Conservation (phyloP, 169 alveolate genomes). For the Cardiosporidium cionae region DNA sequence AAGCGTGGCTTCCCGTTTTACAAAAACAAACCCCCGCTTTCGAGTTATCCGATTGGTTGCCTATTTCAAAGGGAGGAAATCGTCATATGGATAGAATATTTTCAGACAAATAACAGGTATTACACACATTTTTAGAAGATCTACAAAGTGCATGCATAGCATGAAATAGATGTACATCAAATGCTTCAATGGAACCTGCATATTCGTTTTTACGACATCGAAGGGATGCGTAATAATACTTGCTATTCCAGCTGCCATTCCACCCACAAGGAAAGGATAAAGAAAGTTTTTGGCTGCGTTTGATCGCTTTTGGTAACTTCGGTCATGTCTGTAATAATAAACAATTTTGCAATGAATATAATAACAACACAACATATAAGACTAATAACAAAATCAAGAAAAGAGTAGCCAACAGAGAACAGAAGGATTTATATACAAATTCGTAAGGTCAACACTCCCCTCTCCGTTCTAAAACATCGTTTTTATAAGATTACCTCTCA, state of each 20-base stretch:
- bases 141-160: too few relatives aligned
- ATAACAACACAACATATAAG: too few relatives aligned
- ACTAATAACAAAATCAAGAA: too few relatives aligned
- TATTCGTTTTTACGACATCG: constrained; percentile 38
- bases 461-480: too few relatives aligned
- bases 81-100: too few relatives aligned
- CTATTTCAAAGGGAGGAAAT: too few relatives aligned
- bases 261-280: constrained; percentile 24
- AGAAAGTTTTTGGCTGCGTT: background rate
- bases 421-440: background rate
- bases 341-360: background rate
- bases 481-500: too few relatives aligned
- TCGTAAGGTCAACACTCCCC: background rate
- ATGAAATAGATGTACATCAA: too few relatives aligned
- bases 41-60: background rate
- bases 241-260: constrained; percentile 27
- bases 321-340: background rate
- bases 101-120: too few relatives aligned
- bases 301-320: background rate
- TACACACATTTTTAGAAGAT: too few relatives aligned
- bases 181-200: too few relatives aligned
- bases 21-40: background rate
- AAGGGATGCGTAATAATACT: constrained; percentile 43
- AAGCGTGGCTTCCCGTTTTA: background rate
- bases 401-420: too few relatives aligned